Evolutionary conservation across 1,284 basidiomycete species (phyloP), one percentile per base, ranked within the genome.

Genomic region (Mycena sp.): DNA sequence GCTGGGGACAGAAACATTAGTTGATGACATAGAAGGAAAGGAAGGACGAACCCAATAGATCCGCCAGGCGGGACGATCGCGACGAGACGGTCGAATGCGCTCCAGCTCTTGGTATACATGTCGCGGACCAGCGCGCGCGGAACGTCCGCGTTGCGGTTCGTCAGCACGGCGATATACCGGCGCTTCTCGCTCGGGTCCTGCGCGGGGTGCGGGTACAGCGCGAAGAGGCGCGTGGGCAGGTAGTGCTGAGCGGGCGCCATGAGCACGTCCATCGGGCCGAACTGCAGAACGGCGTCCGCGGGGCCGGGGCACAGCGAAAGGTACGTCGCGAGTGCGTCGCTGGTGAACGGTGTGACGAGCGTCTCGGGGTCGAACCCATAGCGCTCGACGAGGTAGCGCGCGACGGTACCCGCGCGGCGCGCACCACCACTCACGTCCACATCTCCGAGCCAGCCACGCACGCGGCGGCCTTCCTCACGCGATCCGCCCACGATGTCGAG

Each of bases 71-170:
- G 91, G 0, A 94, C 92, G 67, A 94, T 93, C 2, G 91, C 91
- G 4, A 92, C 88, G 5, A 95, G 82, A 19, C 93, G 86, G 73
- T 93, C 90, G 69, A 94, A 94, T 4, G 92, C 92, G 71, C 89
- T 91, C 93, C 93, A 95, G 61, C 90, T 92, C 76, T 94, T 94
- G 43, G 91, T 93, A 73, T 95, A 94, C 89, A 94, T 90, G 70
- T 94, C 92, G 61, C 92, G 87, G 25, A 93, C 90, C 28, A 94
- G 83, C 1, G 91, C 89, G 46, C 93, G 85, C 9, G 92, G 91
- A n/a, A 93, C 87, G 70, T 93, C 93, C 10, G 90, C 91, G 72
- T 93, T 93, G 73, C 91, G 53, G 49, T 87, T 91, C 17, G 85
- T 84, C 16, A 93, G 74, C 71, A 87, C 85, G 26, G 87, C 84